phyloP scores from a whole-genome alignment of 164 flowering plant genomes.

The Litsea cubeba region DNA sequence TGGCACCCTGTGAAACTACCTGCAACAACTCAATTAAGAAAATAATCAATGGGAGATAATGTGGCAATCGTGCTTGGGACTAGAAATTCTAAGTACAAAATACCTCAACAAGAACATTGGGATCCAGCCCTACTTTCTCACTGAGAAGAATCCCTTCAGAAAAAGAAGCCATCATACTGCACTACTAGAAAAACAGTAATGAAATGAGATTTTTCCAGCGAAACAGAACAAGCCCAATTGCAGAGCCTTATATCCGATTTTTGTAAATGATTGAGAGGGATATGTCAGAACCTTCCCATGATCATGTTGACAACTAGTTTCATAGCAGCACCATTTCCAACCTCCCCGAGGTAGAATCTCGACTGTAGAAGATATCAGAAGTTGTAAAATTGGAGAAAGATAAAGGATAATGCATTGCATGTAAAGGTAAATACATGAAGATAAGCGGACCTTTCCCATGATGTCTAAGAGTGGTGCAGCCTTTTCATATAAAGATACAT shows the following conservation, averaged over 20 bases:
- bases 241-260: neutral
- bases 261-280: neutral
- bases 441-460: slow-evolving; percentile 80
- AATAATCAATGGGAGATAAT: neutral
- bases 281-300: slow-evolving; percentile 76
- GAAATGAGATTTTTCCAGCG: neutral
- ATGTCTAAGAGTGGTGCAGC: slow-evolving; percentile 68
- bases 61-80: neutral
- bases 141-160: slow-evolving; percentile 87
- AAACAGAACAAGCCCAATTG: neutral
- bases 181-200: slow-evolving; percentile 1
- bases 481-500: slow-evolving; percentile 61
- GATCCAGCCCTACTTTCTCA: slow-evolving; percentile 85
- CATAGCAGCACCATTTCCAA: slow-evolving; percentile 99
- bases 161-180: slow-evolving; percentile 97
- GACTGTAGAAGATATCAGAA: slow-evolving; percentile 43
- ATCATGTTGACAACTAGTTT: slow-evolving; percentile 96
- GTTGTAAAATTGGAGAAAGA: neutral
- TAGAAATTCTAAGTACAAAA: neutral
- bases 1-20: slow-evolving; percentile 92
- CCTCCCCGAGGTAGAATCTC: slow-evolving; percentile 85
- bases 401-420: neutral
- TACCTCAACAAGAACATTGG: slow-evolving; percentile 76
- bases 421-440: neutral
- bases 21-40: slow-evolving; percentile 18